These are phyloP conservation scores for Penicillium samsonianum DNA, from an alignment of 495 filamentous ascomycete species.

Conservation along the genomic window DNA sequence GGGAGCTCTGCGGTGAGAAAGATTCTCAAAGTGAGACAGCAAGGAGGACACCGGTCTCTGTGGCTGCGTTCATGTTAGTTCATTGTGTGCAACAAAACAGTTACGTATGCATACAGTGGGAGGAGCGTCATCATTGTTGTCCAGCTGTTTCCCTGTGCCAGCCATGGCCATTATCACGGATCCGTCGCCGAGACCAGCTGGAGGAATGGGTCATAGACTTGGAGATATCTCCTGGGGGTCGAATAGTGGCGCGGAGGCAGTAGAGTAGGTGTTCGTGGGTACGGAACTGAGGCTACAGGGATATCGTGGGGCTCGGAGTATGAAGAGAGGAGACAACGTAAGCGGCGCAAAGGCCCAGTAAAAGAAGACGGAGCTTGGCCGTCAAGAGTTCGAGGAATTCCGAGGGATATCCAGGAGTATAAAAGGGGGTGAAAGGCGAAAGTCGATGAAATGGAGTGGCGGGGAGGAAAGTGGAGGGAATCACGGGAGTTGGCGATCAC, in stretches of 20 bases:
- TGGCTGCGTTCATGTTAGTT: slow-evolving; percentile 20
- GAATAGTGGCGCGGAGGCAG: slow-evolving; percentile 1
- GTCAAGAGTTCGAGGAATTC: slow-evolving; percentile 6
- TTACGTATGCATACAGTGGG: slow-evolving; percentile 46
- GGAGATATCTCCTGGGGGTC: slow-evolving; percentile 8
- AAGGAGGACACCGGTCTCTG: slow-evolving; percentile 86
- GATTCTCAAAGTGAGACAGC: slow-evolving; percentile 88
- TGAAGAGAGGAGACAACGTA: slow-evolving; percentile 5
- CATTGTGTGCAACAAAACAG: slow-evolving; percentile 18
- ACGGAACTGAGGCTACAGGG: slow-evolving; percentile 15
- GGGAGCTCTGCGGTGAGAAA: slow-evolving; percentile 56
- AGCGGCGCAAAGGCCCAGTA: slow-evolving; percentile 21
- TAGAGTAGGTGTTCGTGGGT: slow-evolving; percentile 9
- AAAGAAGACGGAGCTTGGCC: slow-evolving; percentile 1
- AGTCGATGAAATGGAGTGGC: slow-evolving; percentile 25
- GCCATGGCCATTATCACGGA: slow-evolving; percentile 43
- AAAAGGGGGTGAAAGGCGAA: slow-evolving; percentile 16
- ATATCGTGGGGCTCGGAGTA: slow-evolving; percentile 10
- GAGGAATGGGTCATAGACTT: slow-evolving; percentile 38
- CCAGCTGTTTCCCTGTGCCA: slow-evolving; percentile 35
- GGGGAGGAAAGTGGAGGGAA: slow-evolving; percentile 37
- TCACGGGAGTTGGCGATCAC: slow-evolving; percentile 34
- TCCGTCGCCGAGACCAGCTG: slow-evolving; percentile 27
- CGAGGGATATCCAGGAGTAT: background rate
- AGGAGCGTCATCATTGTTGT: slow-evolving; percentile 44